Percentiles rank a stretch among this genome's conserved stretches.
phyloP scores from a whole-genome alignment of 2,329 filamentous ascomycete species.

The Xylariales sp. region DNA sequence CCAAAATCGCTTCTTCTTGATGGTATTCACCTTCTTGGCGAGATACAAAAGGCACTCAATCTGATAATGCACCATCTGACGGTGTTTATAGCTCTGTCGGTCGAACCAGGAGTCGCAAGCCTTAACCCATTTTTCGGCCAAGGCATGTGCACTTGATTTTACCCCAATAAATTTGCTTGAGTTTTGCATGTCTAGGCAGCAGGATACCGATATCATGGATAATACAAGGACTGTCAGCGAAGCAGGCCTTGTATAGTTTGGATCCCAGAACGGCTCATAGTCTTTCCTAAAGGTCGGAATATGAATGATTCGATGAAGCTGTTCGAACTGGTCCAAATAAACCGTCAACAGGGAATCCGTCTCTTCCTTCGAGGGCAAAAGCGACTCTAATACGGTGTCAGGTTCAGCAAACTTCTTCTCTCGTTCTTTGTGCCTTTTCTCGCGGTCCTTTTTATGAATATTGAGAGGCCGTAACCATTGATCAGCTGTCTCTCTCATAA shows the following conservation, averaged over 20 bases:
- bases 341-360: conserved; percentile 61
- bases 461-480: conserved; percentile 70
- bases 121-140: conserved; percentile 67
- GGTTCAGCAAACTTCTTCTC: conserved; percentile 61
- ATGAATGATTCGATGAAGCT: conserved; percentile 68
- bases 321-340: conserved; percentile 67
- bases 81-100: conserved; percentile 70
- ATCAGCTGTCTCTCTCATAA: conserved; percentile 72
- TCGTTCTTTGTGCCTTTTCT: conserved; percentile 63
- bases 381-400: conserved; percentile 62
- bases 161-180: conserved; percentile 67
- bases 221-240: conserved; percentile 70
- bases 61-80: conserved; percentile 70
- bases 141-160: conserved; percentile 66
- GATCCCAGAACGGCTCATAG: conserved; percentile 67
- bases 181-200: conserved; percentile 65
- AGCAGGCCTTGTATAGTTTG: conserved; percentile 58
- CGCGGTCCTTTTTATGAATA: conserved; percentile 66
- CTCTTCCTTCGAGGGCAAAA: conserved; percentile 61
- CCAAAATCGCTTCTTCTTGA: conserved; percentile 75
- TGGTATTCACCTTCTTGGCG: conserved; percentile 70
- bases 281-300: conserved; percentile 68
- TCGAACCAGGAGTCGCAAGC: conserved; percentile 66
- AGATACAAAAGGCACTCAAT: conserved; percentile 70
- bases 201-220: conserved; percentile 69